Percentiles rank a stretch among this genome's conserved stretches.
These are phyloP conservation scores for Phialocephala subalpina DNA, from an alignment of 2,329 filamentous ascomycete species.

Conservation along the genomic window DNA sequence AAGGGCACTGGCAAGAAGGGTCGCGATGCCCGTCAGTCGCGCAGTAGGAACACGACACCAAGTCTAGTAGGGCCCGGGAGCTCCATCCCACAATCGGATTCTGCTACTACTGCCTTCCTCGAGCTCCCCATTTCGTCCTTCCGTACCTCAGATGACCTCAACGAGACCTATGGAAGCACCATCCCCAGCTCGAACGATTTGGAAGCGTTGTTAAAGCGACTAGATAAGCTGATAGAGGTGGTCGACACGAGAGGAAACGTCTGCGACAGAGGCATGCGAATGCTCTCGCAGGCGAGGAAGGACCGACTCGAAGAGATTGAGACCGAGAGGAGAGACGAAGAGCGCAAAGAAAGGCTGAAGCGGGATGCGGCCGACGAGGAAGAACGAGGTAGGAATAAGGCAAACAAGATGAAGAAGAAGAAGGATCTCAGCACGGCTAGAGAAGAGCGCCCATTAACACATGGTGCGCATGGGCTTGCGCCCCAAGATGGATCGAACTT, in stretches of 20 bases:
- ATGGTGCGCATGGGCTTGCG: slow-evolving; percentile 69
- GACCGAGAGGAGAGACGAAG: slow-evolving; percentile 55
- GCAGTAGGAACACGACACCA: slow-evolving; percentile 82
- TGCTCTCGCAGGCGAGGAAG: slow-evolving; percentile 72
- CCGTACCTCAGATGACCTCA: slow-evolving; percentile 73
- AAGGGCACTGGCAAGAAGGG: slow-evolving; percentile 73
- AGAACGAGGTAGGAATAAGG: slow-evolving; percentile 57
- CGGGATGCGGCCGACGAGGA: slow-evolving; percentile 54
- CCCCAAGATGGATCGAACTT: slow-evolving; percentile 70
- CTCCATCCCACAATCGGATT: slow-evolving; percentile 36
- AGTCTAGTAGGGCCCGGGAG: slow-evolving; percentile 48
- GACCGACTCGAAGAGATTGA: slow-evolving; percentile 62
- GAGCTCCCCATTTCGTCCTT: slow-evolving; percentile 67
- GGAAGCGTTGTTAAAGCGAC: slow-evolving; percentile 68
- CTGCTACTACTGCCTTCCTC: slow-evolving; percentile 69
- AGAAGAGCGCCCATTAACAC: slow-evolving; percentile 65
- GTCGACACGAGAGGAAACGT: slow-evolving; percentile 72
- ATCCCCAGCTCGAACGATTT: slow-evolving; percentile 71
- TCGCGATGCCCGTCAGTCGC: slow-evolving; percentile 67
- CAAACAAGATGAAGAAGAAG: slow-evolving; percentile 78
- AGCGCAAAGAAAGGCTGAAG: slow-evolving; percentile 43
- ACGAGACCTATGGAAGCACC: slow-evolving; percentile 66
- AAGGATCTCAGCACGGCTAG: slow-evolving; percentile 71
- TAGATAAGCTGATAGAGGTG: slow-evolving; percentile 70
- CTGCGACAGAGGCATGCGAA: slow-evolving; percentile 77